Evolutionary conservation across 1,284 basidiomycete genomes (phyloP), one percentile per base, ranked within the genome.

Genomic region (Apiotrichum siamense): DNA sequence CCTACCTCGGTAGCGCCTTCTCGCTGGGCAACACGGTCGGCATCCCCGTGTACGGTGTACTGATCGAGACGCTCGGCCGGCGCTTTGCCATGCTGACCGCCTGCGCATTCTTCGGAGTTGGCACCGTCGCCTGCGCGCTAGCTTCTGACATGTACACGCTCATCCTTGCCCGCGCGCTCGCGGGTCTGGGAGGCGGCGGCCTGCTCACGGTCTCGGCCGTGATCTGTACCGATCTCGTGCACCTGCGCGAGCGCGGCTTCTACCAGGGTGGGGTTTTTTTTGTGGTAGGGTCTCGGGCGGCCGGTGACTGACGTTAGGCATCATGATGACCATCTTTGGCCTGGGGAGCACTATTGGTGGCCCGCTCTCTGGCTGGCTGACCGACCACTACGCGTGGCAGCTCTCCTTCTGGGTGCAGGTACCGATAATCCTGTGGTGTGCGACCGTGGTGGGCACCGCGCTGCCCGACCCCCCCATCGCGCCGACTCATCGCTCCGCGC

Each of bases 311-410:
- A 54, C 43, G 6, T 26, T 44, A 66, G 66, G 68, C 20, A 58
- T 70, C 37, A 72, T 73, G 69, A 73, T 75, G 74, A 63, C 63
- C 18, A 52, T 73, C 42, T 75, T 75, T 43, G 74, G 71, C 3
- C 38, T 62, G 9, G 73, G 72, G 1, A 61, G 65, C 1, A 66
- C 66, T 46, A 23, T 72, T 10, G 74, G 74, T 17, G 74, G 74
- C 36, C 73, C 74, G 0, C 39, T 69, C 1, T 55, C 67, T 5
- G 74, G 74, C 3, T 65, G 60, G 59, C 48, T 76, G 26, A 61
- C 66, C 7, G 72, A 75, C 57, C 55, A 42, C 15, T 66, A 63
- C 38, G 65, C 63, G 9, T 76, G 73, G 73, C 64, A 54, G 7
- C 58, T 55, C 50, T 61, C 68, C 0, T 75, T 75, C 61, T 71